These are phyloP conservation scores for Endothia cerciana DNA, from an alignment of 2,329 filamentous ascomycete species.

Conservation along the genomic window DNA sequence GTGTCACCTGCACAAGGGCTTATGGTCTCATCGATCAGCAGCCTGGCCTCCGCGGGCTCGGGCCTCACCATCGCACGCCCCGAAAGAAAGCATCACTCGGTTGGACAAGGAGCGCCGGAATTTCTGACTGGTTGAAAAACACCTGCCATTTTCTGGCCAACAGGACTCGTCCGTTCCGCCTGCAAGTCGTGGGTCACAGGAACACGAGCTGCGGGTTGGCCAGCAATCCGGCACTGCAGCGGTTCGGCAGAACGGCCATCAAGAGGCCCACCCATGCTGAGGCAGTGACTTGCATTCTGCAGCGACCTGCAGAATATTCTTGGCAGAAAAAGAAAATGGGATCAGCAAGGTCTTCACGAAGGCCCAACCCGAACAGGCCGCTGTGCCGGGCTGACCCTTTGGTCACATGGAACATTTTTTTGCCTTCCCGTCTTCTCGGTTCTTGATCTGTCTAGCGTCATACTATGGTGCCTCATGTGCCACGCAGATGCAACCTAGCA, in stretches of 20 bases:
- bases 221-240: constrained; percentile 19
- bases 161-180: constrained; percentile 13
- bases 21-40: constrained; percentile 6
- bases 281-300: constrained; percentile 3
- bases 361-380: constrained; percentile 4
- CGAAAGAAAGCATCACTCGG: constrained; percentile 11
- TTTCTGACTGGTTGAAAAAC: constrained; percentile 25
- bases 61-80: constrained; percentile 8
- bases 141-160: constrained; percentile 27
- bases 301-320: constrained; percentile 9
- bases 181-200: constrained; percentile 1
- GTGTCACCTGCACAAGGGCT: constrained; percentile 9
- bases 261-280: not conserved
- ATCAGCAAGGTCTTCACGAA: not conserved
- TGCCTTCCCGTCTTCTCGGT: not conserved
- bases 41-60: not conserved
- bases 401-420: constrained; percentile 13
- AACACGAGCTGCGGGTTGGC: constrained; percentile 18
- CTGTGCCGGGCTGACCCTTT: constrained; percentile 4
- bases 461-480: constrained; percentile 6
- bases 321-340: not conserved
- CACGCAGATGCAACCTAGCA: constrained; percentile 12
- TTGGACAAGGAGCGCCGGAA: constrained; percentile 18
- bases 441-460: not conserved
- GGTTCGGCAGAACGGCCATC: not conserved